These are phyloP conservation scores for Thelonectria olida DNA, from an alignment of 2,329 filamentous ascomycete genomes.

Conservation along the genomic window DNA sequence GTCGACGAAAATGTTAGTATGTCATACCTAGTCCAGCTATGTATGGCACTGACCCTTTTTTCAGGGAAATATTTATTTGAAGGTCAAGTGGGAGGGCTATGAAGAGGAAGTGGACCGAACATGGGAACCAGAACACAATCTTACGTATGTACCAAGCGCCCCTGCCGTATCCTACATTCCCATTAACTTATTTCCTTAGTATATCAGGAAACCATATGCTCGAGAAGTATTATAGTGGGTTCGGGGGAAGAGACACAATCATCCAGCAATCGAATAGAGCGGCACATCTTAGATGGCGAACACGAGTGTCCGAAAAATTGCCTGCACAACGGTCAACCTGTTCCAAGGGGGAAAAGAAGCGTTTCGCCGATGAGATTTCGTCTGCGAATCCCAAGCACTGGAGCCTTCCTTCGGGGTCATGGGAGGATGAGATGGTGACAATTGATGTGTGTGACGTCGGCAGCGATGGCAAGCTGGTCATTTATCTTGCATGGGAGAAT, in stretches of 20 bases:
- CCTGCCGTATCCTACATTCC: background rate
- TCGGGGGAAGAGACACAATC: background rate
- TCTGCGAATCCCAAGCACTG: background rate
- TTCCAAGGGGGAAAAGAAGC: background rate
- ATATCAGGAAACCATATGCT: background rate
- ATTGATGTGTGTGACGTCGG: background rate
- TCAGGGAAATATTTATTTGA: background rate
- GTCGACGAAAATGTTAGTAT: background rate
- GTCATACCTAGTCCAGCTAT: background rate
- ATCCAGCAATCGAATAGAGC: background rate
- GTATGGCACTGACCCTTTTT: background rate
- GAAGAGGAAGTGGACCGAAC: background rate
- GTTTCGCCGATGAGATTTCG: background rate
- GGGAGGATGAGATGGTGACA: background rate
- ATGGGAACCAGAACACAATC: background rate
- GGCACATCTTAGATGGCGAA: no score
- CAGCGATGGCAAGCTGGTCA: background rate
- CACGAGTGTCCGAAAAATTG: background rate
- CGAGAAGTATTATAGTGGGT: background rate
- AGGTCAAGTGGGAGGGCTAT: background rate
- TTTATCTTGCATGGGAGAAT: background rate
- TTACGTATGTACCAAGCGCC: background rate
- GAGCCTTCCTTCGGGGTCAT: background rate
- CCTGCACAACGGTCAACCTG: background rate
- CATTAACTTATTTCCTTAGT: background rate